Conservation (phyloP, 139 green algal species). For the Pedinophyceae sp. region DNA sequence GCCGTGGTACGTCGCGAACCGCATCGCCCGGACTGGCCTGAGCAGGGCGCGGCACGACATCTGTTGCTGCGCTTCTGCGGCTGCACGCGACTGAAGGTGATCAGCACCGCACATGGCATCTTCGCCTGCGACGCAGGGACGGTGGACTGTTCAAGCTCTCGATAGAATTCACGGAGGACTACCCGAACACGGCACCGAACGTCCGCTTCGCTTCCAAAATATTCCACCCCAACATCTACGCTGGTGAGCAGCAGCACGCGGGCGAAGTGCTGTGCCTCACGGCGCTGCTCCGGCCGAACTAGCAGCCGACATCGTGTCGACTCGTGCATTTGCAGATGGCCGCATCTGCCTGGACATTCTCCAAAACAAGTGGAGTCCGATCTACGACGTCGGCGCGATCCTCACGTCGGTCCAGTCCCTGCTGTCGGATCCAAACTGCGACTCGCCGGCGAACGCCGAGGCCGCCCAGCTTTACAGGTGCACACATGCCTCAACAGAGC, state of each 20-base stretch:
- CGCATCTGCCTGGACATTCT: slow-evolving; percentile 97
- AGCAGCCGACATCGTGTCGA: not conserved
- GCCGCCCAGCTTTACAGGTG: slow-evolving; percentile 72
- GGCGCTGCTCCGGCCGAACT: not conserved
- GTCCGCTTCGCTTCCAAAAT: slow-evolving; percentile 84
- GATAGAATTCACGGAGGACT: slow-evolving; percentile 91
- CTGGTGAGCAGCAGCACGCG: not conserved
- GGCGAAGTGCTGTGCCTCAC: not conserved
- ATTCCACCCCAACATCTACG: slow-evolving; percentile 84
- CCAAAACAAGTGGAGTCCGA: slow-evolving; percentile 97
- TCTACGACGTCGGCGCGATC: slow-evolving; percentile 93
- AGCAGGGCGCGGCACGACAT: not conserved
- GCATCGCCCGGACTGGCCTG: not conserved
- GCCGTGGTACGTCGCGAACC: slow-evolving; percentile 79
- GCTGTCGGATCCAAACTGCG: slow-evolving; percentile 92
- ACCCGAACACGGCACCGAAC: slow-evolving; percentile 90
- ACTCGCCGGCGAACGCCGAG: slow-evolving; percentile 92
- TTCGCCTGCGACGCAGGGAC: not conserved
- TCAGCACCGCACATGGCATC: not conserved
- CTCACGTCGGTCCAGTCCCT: slow-evolving; percentile 93
- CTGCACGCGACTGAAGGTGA: not conserved
- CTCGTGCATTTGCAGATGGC: no score
- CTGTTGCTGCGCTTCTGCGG: not conserved
- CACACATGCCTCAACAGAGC: no score
- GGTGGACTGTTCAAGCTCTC: slow-evolving; percentile 69